Evolutionary conservation across 148 eudicot species (phyloP).

Genomic region (Vaccinium macrocarpon): DNA sequence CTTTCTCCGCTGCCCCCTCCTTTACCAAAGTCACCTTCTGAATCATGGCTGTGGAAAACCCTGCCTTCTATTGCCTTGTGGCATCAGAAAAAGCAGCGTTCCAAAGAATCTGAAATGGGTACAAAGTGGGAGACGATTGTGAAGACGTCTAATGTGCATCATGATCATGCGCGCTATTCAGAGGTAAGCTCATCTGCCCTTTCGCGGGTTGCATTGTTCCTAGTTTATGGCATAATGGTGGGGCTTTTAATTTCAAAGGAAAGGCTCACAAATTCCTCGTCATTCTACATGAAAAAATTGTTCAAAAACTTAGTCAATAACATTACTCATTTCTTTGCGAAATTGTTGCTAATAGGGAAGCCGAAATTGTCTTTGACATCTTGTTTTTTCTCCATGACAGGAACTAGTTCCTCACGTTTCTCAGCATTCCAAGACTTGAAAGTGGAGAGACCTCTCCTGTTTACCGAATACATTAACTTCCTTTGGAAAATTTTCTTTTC

Average conservation of each 20-base stretch:
- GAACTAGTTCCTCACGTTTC: conserved; percentile 56
- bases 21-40: conserved; percentile 92
- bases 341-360: neutral
- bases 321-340: neutral
- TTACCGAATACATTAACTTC: neutral
- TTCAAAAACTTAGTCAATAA: neutral
- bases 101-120: conserved; percentile 27
- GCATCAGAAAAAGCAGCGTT: conserved; percentile 46
- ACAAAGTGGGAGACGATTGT: conserved; percentile 96
- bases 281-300: neutral
- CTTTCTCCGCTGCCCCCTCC: conserved; percentile 68
- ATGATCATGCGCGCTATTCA: conserved; percentile 77
- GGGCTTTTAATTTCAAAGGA: neutral
- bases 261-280: neutral
- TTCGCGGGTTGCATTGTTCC: neutral
- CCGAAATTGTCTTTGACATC: neutral
- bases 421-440: conserved; percentile 29
- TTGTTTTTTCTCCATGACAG: conserved; percentile 30
- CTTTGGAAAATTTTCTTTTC: neutral
- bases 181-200: conserved; percentile 52
- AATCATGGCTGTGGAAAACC: conserved; percentile 89
- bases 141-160: conserved; percentile 66
- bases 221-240: neutral
- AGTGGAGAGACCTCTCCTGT: conserved; percentile 16
- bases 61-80: conserved; percentile 59